Percentiles rank a stretch among this genome's conserved stretches.
Conservation (phyloP, 176 grass and related monocot genomes). For the Eragrostis nindensis region DNA sequence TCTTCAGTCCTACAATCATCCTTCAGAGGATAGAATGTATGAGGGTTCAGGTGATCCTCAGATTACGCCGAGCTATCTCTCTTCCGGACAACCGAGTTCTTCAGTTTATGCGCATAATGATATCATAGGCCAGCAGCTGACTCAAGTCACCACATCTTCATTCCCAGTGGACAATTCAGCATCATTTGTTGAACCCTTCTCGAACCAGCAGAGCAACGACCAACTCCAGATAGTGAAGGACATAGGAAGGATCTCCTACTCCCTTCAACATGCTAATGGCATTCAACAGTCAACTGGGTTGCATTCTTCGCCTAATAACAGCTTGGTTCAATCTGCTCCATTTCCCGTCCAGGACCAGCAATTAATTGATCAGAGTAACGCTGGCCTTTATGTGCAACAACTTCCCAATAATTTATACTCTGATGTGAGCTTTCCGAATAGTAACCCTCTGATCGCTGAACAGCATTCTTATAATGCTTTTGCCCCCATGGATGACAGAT, state of each 20-base stretch:
- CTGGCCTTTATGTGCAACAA: conserved; percentile 39
- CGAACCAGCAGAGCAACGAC: conserved; percentile 41
- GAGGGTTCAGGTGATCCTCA: conserved; percentile 33
- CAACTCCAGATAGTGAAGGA: conserved; percentile 36
- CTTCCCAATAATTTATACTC: conserved; percentile 37
- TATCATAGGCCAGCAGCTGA: conserved; percentile 33
- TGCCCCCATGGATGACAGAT: conserved; percentile 35
- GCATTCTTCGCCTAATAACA: conserved; percentile 39
- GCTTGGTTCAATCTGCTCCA: conserved; percentile 25
- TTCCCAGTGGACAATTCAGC: conserved; percentile 37
- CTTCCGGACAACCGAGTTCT: conserved; percentile 28
- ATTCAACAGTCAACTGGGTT: conserved; percentile 43
- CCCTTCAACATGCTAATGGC: conserved; percentile 38
- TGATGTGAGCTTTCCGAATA: conserved; percentile 33
- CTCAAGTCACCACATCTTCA: conserved; percentile 19
- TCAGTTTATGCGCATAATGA: conserved; percentile 38
- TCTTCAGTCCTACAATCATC: conserved; percentile 40
- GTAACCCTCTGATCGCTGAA: conserved; percentile 41
- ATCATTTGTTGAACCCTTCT: conserved; percentile 41
- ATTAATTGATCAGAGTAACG: conserved; percentile 30
- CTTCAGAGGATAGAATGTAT: conserved; percentile 36
- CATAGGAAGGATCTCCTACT: conserved; percentile 26
- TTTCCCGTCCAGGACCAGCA: conserved; percentile 40
- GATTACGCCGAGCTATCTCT: conserved; percentile 40
- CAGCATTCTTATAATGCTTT: conserved; percentile 34